Evolutionary conservation across 2,329 filamentous ascomycete species (phyloP).

Genomic region (Talaromyces albobiverticillius): DNA sequence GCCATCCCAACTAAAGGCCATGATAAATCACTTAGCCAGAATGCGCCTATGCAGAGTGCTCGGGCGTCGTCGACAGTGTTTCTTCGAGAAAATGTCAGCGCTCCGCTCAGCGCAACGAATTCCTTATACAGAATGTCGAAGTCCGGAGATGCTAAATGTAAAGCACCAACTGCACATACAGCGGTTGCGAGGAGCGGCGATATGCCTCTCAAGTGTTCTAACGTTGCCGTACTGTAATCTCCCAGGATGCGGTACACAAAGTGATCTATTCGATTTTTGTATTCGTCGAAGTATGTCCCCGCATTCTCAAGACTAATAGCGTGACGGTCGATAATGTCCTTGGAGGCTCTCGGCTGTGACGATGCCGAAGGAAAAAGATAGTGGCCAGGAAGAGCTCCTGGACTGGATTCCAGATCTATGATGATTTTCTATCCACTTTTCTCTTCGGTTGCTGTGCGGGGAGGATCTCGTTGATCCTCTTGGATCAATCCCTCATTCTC

Average conservation of each 20-base stretch:
- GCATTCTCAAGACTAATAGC: constrained; percentile 25
- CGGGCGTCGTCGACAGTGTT: constrained; percentile 21
- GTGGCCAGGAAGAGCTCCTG: constrained; percentile 38
- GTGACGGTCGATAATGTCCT: background rate
- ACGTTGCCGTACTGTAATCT: constrained; percentile 39
- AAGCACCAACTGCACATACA: background rate
- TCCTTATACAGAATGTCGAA: background rate
- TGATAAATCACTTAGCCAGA: constrained; percentile 32
- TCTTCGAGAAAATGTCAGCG: background rate
- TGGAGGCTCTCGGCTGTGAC: constrained; percentile 41
- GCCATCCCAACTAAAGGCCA: constrained; percentile 19
- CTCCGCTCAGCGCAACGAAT: background rate
- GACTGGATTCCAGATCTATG: background rate
- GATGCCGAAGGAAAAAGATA: constrained; percentile 38
- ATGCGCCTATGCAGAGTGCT: constrained; percentile 36
- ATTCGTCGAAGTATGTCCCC: constrained; percentile 31
- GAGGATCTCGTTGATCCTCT: too few relatives aligned
- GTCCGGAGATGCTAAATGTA: background rate
- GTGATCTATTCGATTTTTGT: constrained; percentile 44
- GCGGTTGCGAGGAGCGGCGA: constrained; percentile 1
- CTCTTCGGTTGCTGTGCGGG: background rate
- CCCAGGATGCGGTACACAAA: constrained; percentile 45
- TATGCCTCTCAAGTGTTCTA: constrained; percentile 31
- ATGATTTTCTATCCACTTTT: background rate
- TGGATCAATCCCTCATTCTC: too few relatives aligned